These are phyloP conservation scores for Ascoidea rubescens DNA, from an alignment of 805 yeast species.

Conservation along the genomic window DNA sequence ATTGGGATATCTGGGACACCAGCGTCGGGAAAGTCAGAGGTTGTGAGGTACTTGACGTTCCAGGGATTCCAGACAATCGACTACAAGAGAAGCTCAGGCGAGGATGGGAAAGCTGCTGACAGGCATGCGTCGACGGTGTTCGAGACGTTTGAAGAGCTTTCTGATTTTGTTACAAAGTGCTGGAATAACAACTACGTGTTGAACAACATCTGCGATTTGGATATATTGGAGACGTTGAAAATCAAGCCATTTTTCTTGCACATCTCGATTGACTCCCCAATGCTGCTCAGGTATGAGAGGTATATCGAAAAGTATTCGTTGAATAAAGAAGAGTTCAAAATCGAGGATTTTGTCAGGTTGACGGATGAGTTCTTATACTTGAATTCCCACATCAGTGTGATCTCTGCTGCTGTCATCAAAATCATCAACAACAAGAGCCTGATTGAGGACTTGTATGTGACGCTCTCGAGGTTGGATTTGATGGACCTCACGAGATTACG, in stretches of 20 bases:
- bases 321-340: slow-evolving; percentile 6
- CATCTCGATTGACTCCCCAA: slow-evolving; percentile 63
- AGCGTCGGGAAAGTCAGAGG: slow-evolving; percentile 53
- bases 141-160: slow-evolving; percentile 26
- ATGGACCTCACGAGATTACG: slow-evolving; percentile 48
- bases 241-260: slow-evolving; percentile 80
- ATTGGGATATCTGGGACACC: slow-evolving; percentile 63
- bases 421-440: slow-evolving; percentile 36
- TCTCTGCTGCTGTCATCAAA: slow-evolving; percentile 37
- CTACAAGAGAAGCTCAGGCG: slow-evolving; percentile 7
- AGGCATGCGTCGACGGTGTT: slow-evolving; percentile 16
- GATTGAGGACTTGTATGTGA: slow-evolving; percentile 21
- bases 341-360: slow-evolving; percentile 22
- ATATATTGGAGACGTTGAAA: slow-evolving; percentile 30
- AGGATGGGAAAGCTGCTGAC: slow-evolving; percentile 8
- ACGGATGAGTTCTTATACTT: slow-evolving; percentile 22
- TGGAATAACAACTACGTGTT: slow-evolving; percentile 57
- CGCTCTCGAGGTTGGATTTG: slow-evolving; percentile 27
- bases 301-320: slow-evolving; percentile 9
- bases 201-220: slow-evolving; percentile 29
- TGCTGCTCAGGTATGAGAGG: slow-evolving; percentile 24
- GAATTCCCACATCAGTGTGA: slow-evolving; percentile 23
- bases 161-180: slow-evolving; percentile 47
- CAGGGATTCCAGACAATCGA: slow-evolving; percentile 35
- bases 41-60: slow-evolving; percentile 38